These are phyloP conservation scores for Telopea speciosissima DNA, from an alignment of 177 flowering plant species.

Conservation along the genomic window DNA sequence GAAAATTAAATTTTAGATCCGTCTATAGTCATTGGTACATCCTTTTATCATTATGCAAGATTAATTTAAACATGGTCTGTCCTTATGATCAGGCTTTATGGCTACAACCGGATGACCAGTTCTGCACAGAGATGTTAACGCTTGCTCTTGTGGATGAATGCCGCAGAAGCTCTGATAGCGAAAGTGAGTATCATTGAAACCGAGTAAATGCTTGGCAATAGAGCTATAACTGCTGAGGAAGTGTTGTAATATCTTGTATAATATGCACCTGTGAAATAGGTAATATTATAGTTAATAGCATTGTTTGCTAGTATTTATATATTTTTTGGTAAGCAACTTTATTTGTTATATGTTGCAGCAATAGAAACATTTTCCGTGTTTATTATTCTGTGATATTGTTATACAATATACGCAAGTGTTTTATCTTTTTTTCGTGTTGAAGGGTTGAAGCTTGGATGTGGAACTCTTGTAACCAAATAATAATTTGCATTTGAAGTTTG, in stretches of 20 bases:
- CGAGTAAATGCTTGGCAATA: constrained; percentile 13
- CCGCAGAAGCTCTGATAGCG: constrained; percentile 23
- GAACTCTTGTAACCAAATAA: background rate
- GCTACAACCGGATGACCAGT: constrained; percentile 85
- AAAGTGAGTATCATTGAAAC: constrained; percentile 17
- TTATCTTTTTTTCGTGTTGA: background rate
- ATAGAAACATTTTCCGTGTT: background rate
- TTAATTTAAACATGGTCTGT: constrained; percentile 5
- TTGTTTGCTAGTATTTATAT: background rate
- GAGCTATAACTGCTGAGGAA: background rate
- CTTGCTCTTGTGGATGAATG: constrained; percentile 74
- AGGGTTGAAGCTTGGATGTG: background rate
- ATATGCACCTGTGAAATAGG: background rate
- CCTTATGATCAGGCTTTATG: constrained; percentile 60
- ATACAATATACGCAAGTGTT: background rate
- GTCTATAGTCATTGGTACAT: no score
- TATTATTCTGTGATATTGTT: background rate
- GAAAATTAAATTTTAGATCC: background rate
- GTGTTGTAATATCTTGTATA: background rate
- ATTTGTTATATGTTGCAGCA: background rate
- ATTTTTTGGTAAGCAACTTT: background rate
- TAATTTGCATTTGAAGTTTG: background rate
- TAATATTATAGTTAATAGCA: background rate
- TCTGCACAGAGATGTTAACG: constrained; percentile 91
- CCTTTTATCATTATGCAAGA: background rate